phyloP scores from a whole-genome alignment of 2,329 filamentous ascomycete genomes.

The Pochonia chlamydosporia region DNA sequence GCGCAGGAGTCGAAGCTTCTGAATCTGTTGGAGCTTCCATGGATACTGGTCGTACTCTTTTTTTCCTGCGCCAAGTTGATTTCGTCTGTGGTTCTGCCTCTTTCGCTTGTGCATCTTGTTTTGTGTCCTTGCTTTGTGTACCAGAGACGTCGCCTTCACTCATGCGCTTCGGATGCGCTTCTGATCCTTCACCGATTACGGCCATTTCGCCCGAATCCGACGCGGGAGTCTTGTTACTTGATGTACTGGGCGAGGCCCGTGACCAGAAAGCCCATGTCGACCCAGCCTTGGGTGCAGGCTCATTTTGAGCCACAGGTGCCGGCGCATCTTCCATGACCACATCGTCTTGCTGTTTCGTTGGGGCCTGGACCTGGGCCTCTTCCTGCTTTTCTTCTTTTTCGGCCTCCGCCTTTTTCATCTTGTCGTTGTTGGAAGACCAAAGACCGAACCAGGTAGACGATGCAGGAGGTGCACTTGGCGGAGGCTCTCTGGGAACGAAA shows the following conservation, averaged over 20 bases:
- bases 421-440: slow-evolving; percentile 24
- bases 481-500: slow-evolving; percentile 9
- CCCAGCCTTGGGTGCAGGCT: slow-evolving; percentile 40
- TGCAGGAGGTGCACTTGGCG: slow-evolving; percentile 11
- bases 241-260: slow-evolving; percentile 41
- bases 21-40: slow-evolving; percentile 36
- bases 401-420: slow-evolving; percentile 1
- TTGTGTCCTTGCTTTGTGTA: slow-evolving; percentile 25
- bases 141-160: slow-evolving; percentile 36
- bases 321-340: slow-evolving; percentile 38
- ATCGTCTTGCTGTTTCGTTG: slow-evolving; percentile 31
- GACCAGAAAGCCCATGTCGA: slow-evolving; percentile 84
- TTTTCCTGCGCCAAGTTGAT: slow-evolving; percentile 36
- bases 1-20: slow-evolving; percentile 19
- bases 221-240: slow-evolving; percentile 19
- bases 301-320: slow-evolving; percentile 21
- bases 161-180: slow-evolving; percentile 47
- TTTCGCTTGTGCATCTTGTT: slow-evolving; percentile 18
- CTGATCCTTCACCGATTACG: slow-evolving; percentile 50
- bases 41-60: slow-evolving; percentile 40
- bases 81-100: slow-evolving; percentile 23
- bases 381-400: slow-evolving; percentile 2
- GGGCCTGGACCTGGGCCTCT: slow-evolving; percentile 10
- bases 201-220: slow-evolving; percentile 48
- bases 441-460: slow-evolving; percentile 35